phyloP scores from a whole-genome alignment of 257 asterid genomes.

The Solanum peruvianum region DNA sequence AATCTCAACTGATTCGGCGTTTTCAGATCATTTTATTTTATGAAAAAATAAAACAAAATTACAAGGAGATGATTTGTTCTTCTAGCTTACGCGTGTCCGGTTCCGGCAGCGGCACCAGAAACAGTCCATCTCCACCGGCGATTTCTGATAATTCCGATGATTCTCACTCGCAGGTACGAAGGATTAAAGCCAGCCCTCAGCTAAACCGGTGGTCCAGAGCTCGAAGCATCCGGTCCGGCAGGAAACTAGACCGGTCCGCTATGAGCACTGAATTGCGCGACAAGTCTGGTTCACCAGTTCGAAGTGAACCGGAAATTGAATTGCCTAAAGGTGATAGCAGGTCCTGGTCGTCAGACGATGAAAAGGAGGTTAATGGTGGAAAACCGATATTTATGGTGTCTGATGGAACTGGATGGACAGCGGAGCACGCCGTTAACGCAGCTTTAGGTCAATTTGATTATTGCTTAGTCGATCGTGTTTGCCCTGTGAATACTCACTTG shows the following conservation, averaged over 20 bases:
- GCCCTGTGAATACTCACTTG: slow-evolving; percentile 80
- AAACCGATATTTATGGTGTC: slow-evolving; percentile 81
- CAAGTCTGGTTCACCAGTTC: slow-evolving; percentile 4
- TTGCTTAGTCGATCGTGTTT: slow-evolving; percentile 75
- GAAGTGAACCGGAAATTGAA: neutral
- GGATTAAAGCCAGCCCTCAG: slow-evolving; percentile 56
- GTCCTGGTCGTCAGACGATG: slow-evolving; percentile 13
- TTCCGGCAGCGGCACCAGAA: slow-evolving; percentile 9
- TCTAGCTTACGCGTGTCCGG: slow-evolving; percentile 18
- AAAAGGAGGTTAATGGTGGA: slow-evolving; percentile 20
- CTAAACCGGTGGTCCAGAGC: slow-evolving; percentile 91
- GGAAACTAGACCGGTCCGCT: slow-evolving; percentile 46
- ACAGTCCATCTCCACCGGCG: slow-evolving; percentile 10
- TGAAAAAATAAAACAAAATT: neutral
- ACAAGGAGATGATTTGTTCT: slow-evolving; percentile 27
- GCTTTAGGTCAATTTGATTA: slow-evolving; percentile 93
- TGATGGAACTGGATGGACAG: slow-evolving; percentile 98
- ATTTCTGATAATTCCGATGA: slow-evolving; percentile 12
- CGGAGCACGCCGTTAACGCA: slow-evolving; percentile 78
- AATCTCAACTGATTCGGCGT: neutral
- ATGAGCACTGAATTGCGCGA: neutral
- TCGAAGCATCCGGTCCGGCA: slow-evolving; percentile 73
- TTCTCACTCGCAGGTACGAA: slow-evolving; percentile 24
- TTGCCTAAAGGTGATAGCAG: slow-evolving; percentile 3
- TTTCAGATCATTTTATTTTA: neutral